These are phyloP conservation scores for Xylariomycetidae sp. DNA, from an alignment of 2,329 filamentous ascomycete genomes.

Conservation along the genomic window DNA sequence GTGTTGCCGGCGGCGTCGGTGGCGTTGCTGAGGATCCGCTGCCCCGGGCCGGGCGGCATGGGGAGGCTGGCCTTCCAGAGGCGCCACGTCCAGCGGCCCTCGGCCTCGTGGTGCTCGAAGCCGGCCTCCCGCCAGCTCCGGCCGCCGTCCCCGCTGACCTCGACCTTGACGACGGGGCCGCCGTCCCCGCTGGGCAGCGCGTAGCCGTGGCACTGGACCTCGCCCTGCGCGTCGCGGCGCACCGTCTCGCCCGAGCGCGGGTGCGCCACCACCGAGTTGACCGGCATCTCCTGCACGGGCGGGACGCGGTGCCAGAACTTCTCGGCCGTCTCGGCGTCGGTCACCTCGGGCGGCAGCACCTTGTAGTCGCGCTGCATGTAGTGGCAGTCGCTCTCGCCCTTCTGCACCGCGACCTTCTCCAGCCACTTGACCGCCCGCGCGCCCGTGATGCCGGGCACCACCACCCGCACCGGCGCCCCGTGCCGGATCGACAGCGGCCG, in stretches of 20 bases:
- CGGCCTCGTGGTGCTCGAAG: slow-evolving; percentile 24
- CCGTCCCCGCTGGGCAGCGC: slow-evolving; percentile 47
- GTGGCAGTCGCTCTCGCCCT: slow-evolving; percentile 43
- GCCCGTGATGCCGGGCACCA: slow-evolving; percentile 47
- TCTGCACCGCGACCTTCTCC: slow-evolving; percentile 44
- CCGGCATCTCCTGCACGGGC: slow-evolving; percentile 48
- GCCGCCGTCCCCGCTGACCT: slow-evolving; percentile 44
- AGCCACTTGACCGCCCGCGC: slow-evolving; percentile 52
- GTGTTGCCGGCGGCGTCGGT: slow-evolving; percentile 46
- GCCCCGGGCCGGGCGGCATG: slow-evolving; percentile 33
- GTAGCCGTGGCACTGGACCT: slow-evolving; percentile 47
- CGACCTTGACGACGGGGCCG: slow-evolving; percentile 47
- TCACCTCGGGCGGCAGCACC: slow-evolving; percentile 45
- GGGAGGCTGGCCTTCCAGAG: slow-evolving; percentile 44
- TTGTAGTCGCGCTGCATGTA: slow-evolving; percentile 57
- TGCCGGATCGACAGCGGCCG: slow-evolving; percentile 39
- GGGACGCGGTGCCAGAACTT: slow-evolving; percentile 44
- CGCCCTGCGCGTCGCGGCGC: slow-evolving; percentile 3
- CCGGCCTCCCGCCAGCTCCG: slow-evolving; percentile 41
- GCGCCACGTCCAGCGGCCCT: slow-evolving; percentile 45
- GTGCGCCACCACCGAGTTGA: slow-evolving; percentile 44
- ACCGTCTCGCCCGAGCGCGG: slow-evolving; percentile 7
- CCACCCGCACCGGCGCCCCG: slow-evolving; percentile 44
- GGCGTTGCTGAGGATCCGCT: slow-evolving; percentile 45
- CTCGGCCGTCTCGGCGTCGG: slow-evolving; percentile 40